Evolutionary conservation across 2,329 filamentous ascomycete species (phyloP).

Genomic region (Fusarium sulawesiense): DNA sequence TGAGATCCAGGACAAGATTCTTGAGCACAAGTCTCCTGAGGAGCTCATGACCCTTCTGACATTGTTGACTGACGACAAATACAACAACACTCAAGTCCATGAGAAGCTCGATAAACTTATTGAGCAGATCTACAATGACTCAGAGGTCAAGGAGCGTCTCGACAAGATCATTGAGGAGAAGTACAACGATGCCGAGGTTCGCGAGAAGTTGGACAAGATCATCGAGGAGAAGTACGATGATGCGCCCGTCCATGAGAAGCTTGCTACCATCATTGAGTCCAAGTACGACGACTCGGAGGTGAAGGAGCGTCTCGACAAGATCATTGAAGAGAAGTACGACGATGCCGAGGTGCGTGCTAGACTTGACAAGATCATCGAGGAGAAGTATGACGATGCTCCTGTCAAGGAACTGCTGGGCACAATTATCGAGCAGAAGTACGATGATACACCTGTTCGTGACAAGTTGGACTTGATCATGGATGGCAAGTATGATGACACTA

Average conservation of each 20-base stretch:
- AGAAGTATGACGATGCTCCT: slow-evolving; percentile 48
- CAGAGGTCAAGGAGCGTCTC: slow-evolving; percentile 47
- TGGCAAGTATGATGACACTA: slow-evolving; percentile 50
- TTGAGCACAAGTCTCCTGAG: slow-evolving; percentile 71
- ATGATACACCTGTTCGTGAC: slow-evolving; percentile 50
- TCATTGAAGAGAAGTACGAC: slow-evolving; percentile 48
- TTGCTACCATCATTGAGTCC: slow-evolving; percentile 53
- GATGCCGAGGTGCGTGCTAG: slow-evolving; percentile 42
- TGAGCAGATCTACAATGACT: slow-evolving; percentile 45
- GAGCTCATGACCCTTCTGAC: slow-evolving; percentile 65
- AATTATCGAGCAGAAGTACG: slow-evolving; percentile 45
- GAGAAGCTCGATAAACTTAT: slow-evolving; percentile 48
- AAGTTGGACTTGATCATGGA: slow-evolving; percentile 55
- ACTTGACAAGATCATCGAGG: slow-evolving; percentile 42
- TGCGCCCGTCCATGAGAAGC: slow-evolving; percentile 46
- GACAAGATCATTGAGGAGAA: slow-evolving; percentile 28
- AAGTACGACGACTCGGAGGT: slow-evolving; percentile 67
- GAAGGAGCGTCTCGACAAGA: slow-evolving; percentile 55
- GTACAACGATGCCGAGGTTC: slow-evolving; percentile 20
- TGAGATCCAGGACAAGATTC: slow-evolving; percentile 68
- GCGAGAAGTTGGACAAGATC: slow-evolving; percentile 22
- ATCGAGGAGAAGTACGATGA: slow-evolving; percentile 48
- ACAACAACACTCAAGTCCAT: slow-evolving; percentile 50
- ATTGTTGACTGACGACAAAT: slow-evolving; percentile 60
- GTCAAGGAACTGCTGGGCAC: slow-evolving; percentile 42